A percentile compares a stretch with the other conserved stretches of the same genome.
Conservation (phyloP, 352 stramenopile genomes). For the Blastocystis sp. region DNA sequence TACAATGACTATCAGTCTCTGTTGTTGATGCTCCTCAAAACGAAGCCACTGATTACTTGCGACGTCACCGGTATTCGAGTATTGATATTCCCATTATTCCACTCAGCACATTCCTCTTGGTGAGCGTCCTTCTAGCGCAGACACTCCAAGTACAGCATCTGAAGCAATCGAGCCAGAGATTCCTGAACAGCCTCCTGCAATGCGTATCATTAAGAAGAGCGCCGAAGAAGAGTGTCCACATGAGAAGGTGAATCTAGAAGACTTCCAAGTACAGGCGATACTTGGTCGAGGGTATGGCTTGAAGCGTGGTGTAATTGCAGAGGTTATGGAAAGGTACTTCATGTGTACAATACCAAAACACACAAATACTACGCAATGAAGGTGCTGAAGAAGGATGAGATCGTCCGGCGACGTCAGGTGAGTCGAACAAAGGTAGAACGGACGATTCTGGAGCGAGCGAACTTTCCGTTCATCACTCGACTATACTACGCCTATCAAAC, state of each 20-base stretch:
- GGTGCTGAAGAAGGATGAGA: constrained; percentile 87
- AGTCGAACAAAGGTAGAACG: constrained; percentile 91
- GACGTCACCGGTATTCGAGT: constrained; percentile 45
- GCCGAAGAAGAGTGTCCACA: constrained; percentile 62
- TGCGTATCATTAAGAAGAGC: neutral
- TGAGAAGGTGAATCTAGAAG: constrained; percentile 75
- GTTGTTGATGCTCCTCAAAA: constrained; percentile 46
- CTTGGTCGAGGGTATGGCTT: constrained; percentile 88
- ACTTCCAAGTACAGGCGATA: constrained; percentile 92
- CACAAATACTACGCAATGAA: constrained; percentile 92
- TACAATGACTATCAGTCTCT: constrained; percentile 57
- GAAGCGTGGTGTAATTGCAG: constrained; percentile 74
- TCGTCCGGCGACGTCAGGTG: constrained; percentile 83
- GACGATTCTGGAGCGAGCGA: constrained; percentile 89
- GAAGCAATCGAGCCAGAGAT: neutral
- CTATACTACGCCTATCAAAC: constrained; percentile 96
- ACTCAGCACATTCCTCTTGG: constrained; percentile 25
- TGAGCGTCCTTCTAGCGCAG: neutral
- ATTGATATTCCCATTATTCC: too few relatives aligned
- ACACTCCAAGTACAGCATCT: neutral
- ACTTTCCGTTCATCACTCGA: constrained; percentile 93
- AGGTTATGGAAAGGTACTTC: constrained; percentile 78
- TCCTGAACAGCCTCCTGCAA: neutral
- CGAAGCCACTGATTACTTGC: constrained; percentile 28
- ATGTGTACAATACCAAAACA: constrained; percentile 76